These are phyloP conservation scores for Gloeostereum incarnatum DNA, from an alignment of 768 basidiomycete genomes.

Conservation along the genomic window DNA sequence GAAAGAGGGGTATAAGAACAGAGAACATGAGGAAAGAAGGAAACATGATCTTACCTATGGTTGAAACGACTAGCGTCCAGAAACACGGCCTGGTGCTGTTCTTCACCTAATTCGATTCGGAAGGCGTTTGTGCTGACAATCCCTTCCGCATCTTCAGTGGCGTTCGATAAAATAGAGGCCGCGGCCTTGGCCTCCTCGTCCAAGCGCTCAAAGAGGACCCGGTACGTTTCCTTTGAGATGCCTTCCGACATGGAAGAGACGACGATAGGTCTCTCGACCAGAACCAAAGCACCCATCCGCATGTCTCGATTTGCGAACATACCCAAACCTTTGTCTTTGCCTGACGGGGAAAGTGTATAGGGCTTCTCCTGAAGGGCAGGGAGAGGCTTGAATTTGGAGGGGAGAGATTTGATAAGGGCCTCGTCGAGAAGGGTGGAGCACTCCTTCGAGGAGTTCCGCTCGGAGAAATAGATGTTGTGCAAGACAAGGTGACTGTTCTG, in stretches of 20 bases:
- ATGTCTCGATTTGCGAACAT: slow-evolving; percentile 16
- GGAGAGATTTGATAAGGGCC: not conserved
- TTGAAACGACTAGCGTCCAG: slow-evolving; percentile 25
- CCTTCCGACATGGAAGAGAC: too few species aligned
- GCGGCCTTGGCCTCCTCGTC: too few species aligned
- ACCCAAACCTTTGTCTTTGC: slow-evolving; percentile 3
- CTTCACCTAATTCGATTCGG: slow-evolving; percentile 18
- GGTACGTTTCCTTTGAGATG: too few species aligned
- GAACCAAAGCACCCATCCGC: not conserved
- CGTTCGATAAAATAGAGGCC: too few species aligned
- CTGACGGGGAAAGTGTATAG: not conserved
- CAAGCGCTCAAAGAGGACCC: too few species aligned
- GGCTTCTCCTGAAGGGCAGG: not conserved
- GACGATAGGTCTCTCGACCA: not conserved
- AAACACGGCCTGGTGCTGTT: slow-evolving; percentile 28
- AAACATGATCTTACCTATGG: slow-evolving; percentile 25
- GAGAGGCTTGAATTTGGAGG: not conserved
- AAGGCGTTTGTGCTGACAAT: slow-evolving; percentile 23
- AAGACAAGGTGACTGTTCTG: too few species aligned
- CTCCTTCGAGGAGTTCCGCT: too few species aligned
- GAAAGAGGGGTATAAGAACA: not conserved
- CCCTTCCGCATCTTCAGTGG: too few species aligned
- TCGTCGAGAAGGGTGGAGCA: slow-evolving; percentile 6
- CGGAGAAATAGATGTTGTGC: too few species aligned
- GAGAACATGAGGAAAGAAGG: not conserved